A percentile compares a stretch with the other conserved stretches of the same genome.
These are phyloP conservation scores for Agroathelia rolfsii DNA, from an alignment of 1,284 basidiomycete genomes.

Conservation along the genomic window DNA sequence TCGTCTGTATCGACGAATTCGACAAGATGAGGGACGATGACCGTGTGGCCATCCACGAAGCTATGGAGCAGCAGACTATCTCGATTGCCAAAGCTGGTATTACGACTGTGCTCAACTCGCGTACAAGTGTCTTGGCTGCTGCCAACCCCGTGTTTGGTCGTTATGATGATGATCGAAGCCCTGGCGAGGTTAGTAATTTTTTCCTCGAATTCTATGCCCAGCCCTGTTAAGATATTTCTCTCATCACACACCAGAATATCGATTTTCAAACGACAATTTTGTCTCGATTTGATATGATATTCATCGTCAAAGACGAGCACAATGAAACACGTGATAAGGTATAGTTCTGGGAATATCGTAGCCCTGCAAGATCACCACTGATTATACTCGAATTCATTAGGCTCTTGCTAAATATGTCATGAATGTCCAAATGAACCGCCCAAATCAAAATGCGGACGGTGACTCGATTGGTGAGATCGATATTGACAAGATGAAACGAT, in stretches of 20 bases:
- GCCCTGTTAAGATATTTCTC: too few relatives aligned
- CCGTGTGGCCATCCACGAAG: conserved; percentile 97
- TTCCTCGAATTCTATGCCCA: conserved; percentile 1
- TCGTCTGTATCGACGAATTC: conserved; percentile 99
- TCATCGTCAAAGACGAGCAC: conserved; percentile 98
- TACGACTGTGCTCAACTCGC: conserved; percentile 93
- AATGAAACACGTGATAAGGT: conserved; percentile 90
- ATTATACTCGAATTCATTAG: conserved; percentile 28
- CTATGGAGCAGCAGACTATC: conserved; percentile 99
- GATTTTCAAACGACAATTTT: conserved; percentile 98
- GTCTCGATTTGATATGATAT: conserved; percentile 99
- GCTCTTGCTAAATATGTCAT: conserved; percentile 97
- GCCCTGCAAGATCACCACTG: conserved; percentile 2
- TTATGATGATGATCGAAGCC: conserved; percentile 95
- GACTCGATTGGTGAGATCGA: conserved; percentile 87
- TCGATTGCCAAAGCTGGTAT: conserved; percentile 99
- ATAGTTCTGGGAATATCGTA: conserved; percentile 17
- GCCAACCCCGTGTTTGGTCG: conserved; percentile 98
- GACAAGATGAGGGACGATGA: conserved; percentile 99
- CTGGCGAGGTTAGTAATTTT: conserved; percentile 67
- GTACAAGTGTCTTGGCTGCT: conserved; percentile 94
- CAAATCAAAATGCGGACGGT: conserved; percentile 50
- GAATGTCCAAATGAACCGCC: conserved; percentile 96
- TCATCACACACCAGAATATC: conserved; percentile 59
- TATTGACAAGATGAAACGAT: conserved; percentile 97